These are phyloP conservation scores for Boletus bicolor DNA, from an alignment of 768 basidiomycete genomes.

Conservation along the genomic window DNA sequence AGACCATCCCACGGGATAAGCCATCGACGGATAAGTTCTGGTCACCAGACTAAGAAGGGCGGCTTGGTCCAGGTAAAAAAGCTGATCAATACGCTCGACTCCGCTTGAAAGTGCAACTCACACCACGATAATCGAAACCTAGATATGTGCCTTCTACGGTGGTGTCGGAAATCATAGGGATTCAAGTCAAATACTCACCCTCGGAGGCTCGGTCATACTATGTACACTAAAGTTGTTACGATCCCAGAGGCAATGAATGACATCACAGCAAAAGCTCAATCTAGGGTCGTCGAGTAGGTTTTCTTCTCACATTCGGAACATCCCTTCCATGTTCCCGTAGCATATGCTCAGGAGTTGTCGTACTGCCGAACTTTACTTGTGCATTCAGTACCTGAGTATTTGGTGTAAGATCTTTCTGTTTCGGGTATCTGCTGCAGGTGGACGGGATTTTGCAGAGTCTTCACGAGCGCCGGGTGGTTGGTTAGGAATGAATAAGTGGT, in stretches of 20 bases:
- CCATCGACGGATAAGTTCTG: too few relatives aligned
- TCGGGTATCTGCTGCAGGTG: neutral
- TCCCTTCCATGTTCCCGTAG: too few relatives aligned
- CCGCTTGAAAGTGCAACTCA: too few relatives aligned
- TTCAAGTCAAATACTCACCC: neutral
- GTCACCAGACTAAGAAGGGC: too few relatives aligned
- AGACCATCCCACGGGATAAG: too few relatives aligned
- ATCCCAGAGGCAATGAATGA: neutral
- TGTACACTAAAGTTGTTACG: neutral
- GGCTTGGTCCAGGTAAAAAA: too few relatives aligned
- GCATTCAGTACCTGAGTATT: neutral
- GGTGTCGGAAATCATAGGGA: too few relatives aligned
- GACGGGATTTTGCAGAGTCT: neutral
- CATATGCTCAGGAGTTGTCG: neutral
- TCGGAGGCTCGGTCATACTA: neutral
- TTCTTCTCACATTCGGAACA: neutral
- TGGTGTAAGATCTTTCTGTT: neutral
- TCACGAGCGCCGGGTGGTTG: neutral
- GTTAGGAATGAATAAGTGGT: constrained; percentile 1
- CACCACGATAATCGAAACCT: too few relatives aligned
- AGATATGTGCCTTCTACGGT: too few relatives aligned
- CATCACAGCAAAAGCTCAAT: neutral
- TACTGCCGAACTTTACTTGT: constrained; percentile 6
- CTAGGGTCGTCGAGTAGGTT: neutral
- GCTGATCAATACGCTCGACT: too few relatives aligned